Conservation (phyloP, 1,284 basidiomycete genomes). For the Paramarasmius palmivorus region DNA sequence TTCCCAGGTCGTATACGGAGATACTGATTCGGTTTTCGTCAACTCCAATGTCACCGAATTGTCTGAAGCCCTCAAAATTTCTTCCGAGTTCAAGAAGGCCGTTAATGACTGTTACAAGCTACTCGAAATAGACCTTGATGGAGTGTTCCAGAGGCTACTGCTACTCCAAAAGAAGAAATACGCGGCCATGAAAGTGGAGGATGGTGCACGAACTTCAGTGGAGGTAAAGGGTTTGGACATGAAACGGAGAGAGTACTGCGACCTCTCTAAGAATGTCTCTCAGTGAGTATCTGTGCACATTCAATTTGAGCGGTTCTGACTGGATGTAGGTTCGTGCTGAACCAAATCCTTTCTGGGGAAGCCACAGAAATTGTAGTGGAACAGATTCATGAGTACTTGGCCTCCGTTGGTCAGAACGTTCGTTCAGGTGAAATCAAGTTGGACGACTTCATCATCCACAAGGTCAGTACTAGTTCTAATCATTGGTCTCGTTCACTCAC, state of each 20-base stretch:
- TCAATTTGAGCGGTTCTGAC: too few species aligned
- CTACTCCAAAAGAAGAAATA: constrained; percentile 99
- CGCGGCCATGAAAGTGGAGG: constrained; percentile 93
- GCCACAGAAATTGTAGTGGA: constrained; percentile 88
- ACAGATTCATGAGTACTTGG: constrained; percentile 92
- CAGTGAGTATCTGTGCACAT: constrained; percentile 80
- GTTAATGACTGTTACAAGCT: constrained; percentile 96
- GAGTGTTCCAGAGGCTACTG: constrained; percentile 90
- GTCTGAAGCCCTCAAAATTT: constrained; percentile 88
- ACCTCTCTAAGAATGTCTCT: constrained; percentile 90
- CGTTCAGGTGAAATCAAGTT: constrained; percentile 76
- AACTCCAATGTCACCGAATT: constrained; percentile 94
- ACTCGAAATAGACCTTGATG: constrained; percentile 96
- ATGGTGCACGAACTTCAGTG: constrained; percentile 70
- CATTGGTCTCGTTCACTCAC: not conserved
- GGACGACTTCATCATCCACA: constrained; percentile 95
- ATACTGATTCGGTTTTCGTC: constrained; percentile 98
- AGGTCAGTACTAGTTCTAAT: constrained; percentile 47
- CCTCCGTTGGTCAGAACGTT: constrained; percentile 74
- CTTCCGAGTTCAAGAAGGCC: constrained; percentile 89
- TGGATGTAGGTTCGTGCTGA: constrained; percentile 89
- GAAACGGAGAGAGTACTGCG: constrained; percentile 97
- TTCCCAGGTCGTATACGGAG: constrained; percentile 92
- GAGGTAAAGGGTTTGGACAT: constrained; percentile 99
- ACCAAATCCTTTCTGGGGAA: constrained; percentile 91